Base-by-base conservation (phyloP, 768 basidiomycete species). In the Xanthoconium purpureum region DNA sequence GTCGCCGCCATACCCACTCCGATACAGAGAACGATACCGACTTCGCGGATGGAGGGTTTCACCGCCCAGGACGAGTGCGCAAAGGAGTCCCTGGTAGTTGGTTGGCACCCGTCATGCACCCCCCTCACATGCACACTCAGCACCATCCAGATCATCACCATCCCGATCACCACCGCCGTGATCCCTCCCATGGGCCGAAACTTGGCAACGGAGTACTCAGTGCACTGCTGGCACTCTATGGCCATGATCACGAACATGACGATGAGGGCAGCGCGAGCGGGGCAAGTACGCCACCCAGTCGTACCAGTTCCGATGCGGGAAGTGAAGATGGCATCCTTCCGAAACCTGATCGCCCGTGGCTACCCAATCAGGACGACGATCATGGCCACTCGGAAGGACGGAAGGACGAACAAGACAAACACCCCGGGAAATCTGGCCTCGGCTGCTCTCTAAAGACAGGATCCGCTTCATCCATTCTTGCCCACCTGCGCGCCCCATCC, bases 191-290 rank as follows among this genome's bases (percentile, higher is more conserved):
- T 40, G 61, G 54, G 49, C 49, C 63, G 30, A 54, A 61, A 6
- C 58, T 67, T 5, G 78, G 75, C 0, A 77, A 76, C 12, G 85
- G 88, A 15, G 81, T 91, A 7, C 76, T 91, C 6, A 84, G 86
- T 3, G 77, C 87, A 1, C 68, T 91, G 39, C 73, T 91, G 44
- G 77, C 84, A 18, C 75, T 89, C 24, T 88, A 89, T 64, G 81
- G 65, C 3, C 59, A 63, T 17, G 65, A 70, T 9, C 47, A 63
- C 20, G 70, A 63, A 1, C 66, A 66, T 28, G 68, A 72, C 29
- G 72, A 76, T 13, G 68, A 63, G 0, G 61, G 52, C 29, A 70
- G 64, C 18, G 37, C 9, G 20, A 70, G 66, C 11, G 68, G 60
- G 15, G 42, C 47, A 28, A 68, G 70, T 28, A 56, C 54, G 13